phyloP scores from a whole-genome alignment of 2,329 filamentous ascomycete species.

The Talaromyces sp. region DNA sequence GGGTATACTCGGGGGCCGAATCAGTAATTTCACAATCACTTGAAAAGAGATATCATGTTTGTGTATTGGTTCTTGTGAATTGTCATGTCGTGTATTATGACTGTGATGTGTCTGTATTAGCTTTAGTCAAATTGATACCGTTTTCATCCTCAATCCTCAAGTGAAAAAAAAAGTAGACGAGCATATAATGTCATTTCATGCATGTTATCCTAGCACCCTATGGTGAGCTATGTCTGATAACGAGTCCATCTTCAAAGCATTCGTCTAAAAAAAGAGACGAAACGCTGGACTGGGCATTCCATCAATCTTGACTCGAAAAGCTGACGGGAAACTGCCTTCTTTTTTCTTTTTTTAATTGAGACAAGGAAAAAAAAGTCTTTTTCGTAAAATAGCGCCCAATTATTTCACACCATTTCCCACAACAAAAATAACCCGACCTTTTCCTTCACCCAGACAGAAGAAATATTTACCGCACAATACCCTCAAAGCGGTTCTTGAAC shows the following conservation, averaged over 20 bases:
- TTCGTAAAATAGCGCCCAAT: conserved; percentile 24
- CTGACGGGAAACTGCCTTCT: neutral
- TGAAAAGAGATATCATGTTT: too few species aligned
- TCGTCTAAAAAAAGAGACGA: conserved; percentile 15
- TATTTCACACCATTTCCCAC: conserved; percentile 13
- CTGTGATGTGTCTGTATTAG: neutral
- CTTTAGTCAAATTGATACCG: neutral
- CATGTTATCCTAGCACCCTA: neutral
- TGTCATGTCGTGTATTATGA: neutral
- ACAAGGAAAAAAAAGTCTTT: conserved; percentile 14
- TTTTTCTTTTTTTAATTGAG: conserved; percentile 16
- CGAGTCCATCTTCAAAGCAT: neutral
- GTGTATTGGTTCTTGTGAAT: neutral
- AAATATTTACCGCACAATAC: conserved; percentile 86
- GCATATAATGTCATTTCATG: neutral
- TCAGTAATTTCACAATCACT: too few species aligned
- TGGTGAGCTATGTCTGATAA: neutral
- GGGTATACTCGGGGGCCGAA: conserved; percentile 28
- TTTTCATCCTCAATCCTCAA: neutral
- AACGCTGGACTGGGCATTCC: conserved; percentile 8
- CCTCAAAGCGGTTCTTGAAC: conserved; percentile 95
- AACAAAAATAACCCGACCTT: conserved; percentile 6
- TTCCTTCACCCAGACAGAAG: conserved; percentile 11
- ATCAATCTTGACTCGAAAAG: neutral
- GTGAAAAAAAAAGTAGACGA: neutral